Evolutionary conservation across 2,329 filamentous ascomycete species (phyloP), one percentile per base, ranked within the genome.

Genomic region (Parastagonospora nodorum): DNA sequence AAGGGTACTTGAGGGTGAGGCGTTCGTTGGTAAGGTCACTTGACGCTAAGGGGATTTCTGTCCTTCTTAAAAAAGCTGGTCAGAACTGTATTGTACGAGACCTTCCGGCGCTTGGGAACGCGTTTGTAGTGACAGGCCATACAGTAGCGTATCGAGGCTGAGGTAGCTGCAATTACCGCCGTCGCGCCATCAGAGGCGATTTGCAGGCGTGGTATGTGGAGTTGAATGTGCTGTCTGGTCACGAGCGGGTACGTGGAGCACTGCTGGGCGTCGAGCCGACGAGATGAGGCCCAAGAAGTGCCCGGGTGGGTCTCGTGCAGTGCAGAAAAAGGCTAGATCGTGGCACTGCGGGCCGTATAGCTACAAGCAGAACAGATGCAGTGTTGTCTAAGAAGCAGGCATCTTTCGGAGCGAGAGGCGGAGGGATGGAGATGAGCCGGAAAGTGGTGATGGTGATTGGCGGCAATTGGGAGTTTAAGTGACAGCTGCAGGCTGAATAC

Each of bases 241-340:
- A 61, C 60, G 43, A 50, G 48, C 41, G 51, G 57, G 52, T 57
- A 62, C 53, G 64, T 58, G 52, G 66, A 60, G 51, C 50, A 51
- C 57, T 60, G 58, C 35, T 48, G 47, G 51, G 55, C 48, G 52
- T 60, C 48, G 48, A 51, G 51, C 59, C 30, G 42, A 44, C 52
- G 46, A 57, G 48, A 50, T 62, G 60, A 63, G 53, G 62, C 53
- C 59, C 53, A 56, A 40, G 37, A 50, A 53, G 50, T 24, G 19
- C 19, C 19, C 19, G 19, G 19, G 19, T 55, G 56, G 64, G 67
- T 69, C 67, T 69, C 63, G 67, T 69, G 63, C 58, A 64, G 42
- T 61, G 64, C 63, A 54, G 51, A 63, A 63, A 54, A 44, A 45
- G 66, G 63, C 63, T 68, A 67, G 58, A 53, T 46, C 50, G 52